A percentile compares a stretch with the other conserved stretches of the same genome.
Conservation (phyloP, 1,139 yeast genomes). For the Magnusiomyces magnusii region DNA sequence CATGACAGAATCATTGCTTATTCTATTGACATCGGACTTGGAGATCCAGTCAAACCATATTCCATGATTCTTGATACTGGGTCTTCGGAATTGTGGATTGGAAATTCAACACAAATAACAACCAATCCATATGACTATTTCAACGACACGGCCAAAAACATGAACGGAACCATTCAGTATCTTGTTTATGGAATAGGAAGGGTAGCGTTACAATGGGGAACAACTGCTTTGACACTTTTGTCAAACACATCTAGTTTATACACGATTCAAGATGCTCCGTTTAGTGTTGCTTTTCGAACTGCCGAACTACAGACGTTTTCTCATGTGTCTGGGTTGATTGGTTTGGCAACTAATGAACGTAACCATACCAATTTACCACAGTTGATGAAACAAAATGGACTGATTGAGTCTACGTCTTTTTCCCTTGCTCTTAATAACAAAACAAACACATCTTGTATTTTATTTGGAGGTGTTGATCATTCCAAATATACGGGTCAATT, state of each 20-base stretch:
- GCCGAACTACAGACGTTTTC: neutral
- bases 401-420: neutral
- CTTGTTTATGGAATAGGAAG: neutral
- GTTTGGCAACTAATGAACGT: neutral
- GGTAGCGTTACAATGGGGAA: neutral
- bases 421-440: neutral
- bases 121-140: neutral
- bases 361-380: neutral
- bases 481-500: constrained; percentile 45
- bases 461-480: constrained; percentile 54
- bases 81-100: neutral
- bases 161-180: neutral
- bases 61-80: neutral
- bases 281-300: neutral
- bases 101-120: neutral
- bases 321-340: constrained; percentile 2
- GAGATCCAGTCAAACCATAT: neutral
- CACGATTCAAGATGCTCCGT: neutral
- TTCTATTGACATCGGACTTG: neutral
- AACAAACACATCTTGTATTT: constrained; percentile 36
- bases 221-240: neutral
- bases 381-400: neutral
- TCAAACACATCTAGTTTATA: no score
- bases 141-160: neutral
- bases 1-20: constrained; percentile 1